Evolutionary conservation across 2,329 filamentous ascomycete species (phyloP).

Genomic region (Talaromyces sp.): DNA sequence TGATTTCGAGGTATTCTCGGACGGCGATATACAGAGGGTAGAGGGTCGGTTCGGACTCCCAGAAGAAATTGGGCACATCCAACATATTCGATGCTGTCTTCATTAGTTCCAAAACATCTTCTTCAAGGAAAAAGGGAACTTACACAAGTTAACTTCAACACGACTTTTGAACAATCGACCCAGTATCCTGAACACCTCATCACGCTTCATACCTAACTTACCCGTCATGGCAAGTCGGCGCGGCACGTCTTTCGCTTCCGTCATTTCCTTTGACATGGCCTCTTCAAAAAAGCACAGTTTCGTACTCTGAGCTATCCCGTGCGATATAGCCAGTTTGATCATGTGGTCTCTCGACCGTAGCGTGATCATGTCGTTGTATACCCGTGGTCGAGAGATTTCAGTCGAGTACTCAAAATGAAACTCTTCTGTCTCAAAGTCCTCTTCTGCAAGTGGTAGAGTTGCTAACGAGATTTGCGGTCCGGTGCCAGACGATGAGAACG

Average conservation of each 20-base stretch:
- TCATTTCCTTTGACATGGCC: constrained; percentile 91
- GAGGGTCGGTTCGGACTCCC: constrained; percentile 93
- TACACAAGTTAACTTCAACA: constrained; percentile 97
- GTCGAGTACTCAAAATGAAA: constrained; percentile 97
- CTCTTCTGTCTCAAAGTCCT: constrained; percentile 94
- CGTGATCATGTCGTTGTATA: constrained; percentile 99
- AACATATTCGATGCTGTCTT: constrained; percentile 82
- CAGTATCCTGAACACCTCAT: constrained; percentile 88
- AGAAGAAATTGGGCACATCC: constrained; percentile 96
- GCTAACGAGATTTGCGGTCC: constrained; percentile 61
- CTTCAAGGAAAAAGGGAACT: constrained; percentile 38
- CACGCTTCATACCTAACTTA: constrained; percentile 83
- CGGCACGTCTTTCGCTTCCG: constrained; percentile 86
- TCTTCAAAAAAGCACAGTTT: constrained; percentile 96
- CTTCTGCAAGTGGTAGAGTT: constrained; percentile 75
- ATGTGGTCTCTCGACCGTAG: constrained; percentile 93
- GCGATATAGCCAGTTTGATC: constrained; percentile 97
- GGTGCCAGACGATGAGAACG: constrained; percentile 63
- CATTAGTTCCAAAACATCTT: neutral
- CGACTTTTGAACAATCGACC: constrained; percentile 88
- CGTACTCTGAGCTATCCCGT: constrained; percentile 95
- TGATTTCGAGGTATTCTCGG: constrained; percentile 96
- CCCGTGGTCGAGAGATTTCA: constrained; percentile 78
- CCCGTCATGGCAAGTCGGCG: constrained; percentile 86
- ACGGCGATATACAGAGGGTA: constrained; percentile 93